Evolutionary conservation across 2,329 filamentous ascomycete species (phyloP).

Genomic region (Zymoseptoria pseudotritici): DNA sequence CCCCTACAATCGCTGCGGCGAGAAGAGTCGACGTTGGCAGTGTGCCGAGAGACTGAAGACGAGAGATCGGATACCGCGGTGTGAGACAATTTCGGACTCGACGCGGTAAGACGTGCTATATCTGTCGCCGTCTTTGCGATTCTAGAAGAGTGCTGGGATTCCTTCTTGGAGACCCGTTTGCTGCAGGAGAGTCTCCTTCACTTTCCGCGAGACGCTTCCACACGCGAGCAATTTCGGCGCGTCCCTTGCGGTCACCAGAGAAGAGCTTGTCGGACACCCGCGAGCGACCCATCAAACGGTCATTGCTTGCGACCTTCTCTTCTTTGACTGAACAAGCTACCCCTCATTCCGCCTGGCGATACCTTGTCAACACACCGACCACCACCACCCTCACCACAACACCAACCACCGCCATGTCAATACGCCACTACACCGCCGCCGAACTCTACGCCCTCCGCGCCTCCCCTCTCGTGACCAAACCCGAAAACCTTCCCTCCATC

Average conservation of each 20-base stretch:
- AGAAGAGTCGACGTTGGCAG: not conserved
- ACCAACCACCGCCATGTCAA: conserved; percentile 20
- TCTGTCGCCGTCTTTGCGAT: not conserved
- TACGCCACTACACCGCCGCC: conserved; percentile 64
- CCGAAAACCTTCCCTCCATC: conserved; percentile 67
- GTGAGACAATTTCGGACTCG: not conserved
- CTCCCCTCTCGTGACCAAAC: conserved; percentile 78
- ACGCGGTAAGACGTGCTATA: not conserved
- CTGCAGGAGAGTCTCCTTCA: not conserved
- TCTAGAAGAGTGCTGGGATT: not conserved
- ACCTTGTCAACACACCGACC: not conserved
- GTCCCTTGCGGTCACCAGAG: not conserved
- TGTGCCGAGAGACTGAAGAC: not conserved
- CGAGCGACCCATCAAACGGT: not conserved
- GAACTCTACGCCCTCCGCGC: conserved; percentile 67
- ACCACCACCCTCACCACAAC: not conserved
- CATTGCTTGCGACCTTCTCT: not conserved
- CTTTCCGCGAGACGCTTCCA: not conserved
- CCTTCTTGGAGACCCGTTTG: not conserved
- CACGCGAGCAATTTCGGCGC: not conserved
- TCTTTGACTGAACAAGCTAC: not conserved
- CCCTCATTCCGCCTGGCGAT: not conserved
- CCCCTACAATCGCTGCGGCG: not conserved
- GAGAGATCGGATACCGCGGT: not conserved
- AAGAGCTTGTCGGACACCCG: not conserved